Conservation (phyloP, 768 basidiomycete species). For the Mycena epipterygia region DNA sequence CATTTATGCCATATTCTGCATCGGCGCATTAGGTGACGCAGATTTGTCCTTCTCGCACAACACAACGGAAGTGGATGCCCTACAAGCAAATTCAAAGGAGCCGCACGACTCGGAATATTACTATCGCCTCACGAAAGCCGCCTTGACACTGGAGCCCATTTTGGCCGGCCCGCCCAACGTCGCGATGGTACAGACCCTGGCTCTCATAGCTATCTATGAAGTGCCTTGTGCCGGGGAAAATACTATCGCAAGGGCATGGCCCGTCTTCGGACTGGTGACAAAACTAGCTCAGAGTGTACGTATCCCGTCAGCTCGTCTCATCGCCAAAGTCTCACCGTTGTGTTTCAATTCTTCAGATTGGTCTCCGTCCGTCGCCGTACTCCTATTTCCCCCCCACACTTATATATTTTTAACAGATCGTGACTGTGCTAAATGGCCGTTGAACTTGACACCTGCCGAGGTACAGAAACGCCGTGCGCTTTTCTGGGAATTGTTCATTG, state of each 20-base stretch:
- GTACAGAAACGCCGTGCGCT: conserved; percentile 79
- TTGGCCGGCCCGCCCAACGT: conserved; percentile 81
- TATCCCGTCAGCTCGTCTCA: conserved; percentile 36
- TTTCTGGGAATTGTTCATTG: conserved; percentile 83
- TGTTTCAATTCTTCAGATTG: conserved; percentile 60
- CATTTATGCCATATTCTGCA: conserved; percentile 72
- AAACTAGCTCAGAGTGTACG: conserved; percentile 79
- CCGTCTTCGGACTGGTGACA: conserved; percentile 72
- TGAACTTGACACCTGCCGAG: conserved; percentile 68
- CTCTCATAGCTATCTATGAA: conserved; percentile 79
- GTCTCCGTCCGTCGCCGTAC: conserved; percentile 66
- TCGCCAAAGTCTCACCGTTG: conserved; percentile 6
- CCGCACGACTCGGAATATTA: conserved; percentile 56
- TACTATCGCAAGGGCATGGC: conserved; percentile 79
- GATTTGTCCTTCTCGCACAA: conserved; percentile 55
- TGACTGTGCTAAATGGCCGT: conserved; percentile 79
- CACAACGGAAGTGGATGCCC: conserved; percentile 2
- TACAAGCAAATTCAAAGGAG: not conserved
- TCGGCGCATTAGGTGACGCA: conserved; percentile 71
- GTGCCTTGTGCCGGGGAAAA: conserved; percentile 77
- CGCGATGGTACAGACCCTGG: conserved; percentile 75
- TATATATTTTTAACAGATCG: conserved; percentile 60
- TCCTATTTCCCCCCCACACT: not conserved
- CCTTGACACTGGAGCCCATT: conserved; percentile 76
- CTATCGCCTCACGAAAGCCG: conserved; percentile 73